phyloP scores from a whole-genome alignment of 2,329 filamentous ascomycete genomes.

The Capronia coronata region DNA sequence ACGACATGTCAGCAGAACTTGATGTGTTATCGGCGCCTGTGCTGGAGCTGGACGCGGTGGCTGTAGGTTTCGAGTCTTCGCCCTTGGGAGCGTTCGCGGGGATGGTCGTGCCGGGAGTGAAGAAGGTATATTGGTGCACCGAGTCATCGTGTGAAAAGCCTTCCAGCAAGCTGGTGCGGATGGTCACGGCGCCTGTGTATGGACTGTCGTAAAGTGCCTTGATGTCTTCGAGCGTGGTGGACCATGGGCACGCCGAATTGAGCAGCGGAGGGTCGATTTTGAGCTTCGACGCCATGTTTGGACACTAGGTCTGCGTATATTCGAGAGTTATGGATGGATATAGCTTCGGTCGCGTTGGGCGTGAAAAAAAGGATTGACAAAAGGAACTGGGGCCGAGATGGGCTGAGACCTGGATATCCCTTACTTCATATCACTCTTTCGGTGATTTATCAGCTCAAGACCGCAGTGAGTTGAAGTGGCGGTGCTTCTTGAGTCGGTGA shows the following conservation, averaged over 20 bases:
- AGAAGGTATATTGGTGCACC: slow-evolving; percentile 48
- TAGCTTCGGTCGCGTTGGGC: not conserved
- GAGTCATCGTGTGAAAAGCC: slow-evolving; percentile 56
- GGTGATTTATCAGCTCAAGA: too few species aligned
- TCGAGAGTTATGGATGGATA: not conserved
- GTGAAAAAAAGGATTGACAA: too few species aligned
- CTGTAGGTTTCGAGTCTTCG: slow-evolving; percentile 15
- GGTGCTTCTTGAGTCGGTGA: too few species aligned
- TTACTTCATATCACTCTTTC: too few species aligned
- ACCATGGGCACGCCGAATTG: slow-evolving; percentile 72
- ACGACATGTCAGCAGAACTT: not conserved
- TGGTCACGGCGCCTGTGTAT: slow-evolving; percentile 67
- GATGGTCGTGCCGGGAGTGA: slow-evolving; percentile 24
- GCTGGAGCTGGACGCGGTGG: slow-evolving; percentile 6
- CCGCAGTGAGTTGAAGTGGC: too few species aligned
- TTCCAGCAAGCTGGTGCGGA: slow-evolving; percentile 59
- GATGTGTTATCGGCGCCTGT: not conserved
- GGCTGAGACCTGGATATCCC: too few species aligned
- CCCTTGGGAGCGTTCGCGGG: slow-evolving; percentile 12
- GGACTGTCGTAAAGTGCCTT: slow-evolving; percentile 53
- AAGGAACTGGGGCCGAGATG: too few species aligned
- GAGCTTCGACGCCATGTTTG: slow-evolving; percentile 11
- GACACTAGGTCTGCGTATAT: not conserved
- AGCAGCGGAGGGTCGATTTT: slow-evolving; percentile 59
- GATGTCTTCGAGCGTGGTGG: slow-evolving; percentile 59